Evolutionary conservation across 306 rosid genomes (phyloP).

Genomic region (Cicer yamashitae): DNA sequence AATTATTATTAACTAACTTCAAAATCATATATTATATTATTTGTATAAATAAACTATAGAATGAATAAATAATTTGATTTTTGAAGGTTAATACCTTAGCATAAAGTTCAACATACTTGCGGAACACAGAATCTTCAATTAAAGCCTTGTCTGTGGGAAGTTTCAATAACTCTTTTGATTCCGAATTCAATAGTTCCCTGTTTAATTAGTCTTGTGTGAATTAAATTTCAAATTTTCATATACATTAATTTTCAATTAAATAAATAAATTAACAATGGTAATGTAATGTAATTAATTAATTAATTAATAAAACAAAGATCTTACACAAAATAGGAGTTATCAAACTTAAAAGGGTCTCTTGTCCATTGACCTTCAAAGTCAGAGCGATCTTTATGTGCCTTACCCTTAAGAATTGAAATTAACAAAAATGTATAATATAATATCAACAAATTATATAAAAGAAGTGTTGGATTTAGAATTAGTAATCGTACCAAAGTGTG

Average conservation of each 20-base stretch:
- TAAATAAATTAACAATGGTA: too few species aligned
- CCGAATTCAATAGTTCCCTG: conserved; percentile 64
- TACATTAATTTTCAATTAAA: not conserved
- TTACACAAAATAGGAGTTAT: conserved; percentile 88
- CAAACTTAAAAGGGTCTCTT: conserved; percentile 69
- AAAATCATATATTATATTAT: not conserved
- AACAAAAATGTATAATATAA: not conserved
- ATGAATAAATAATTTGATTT: too few species aligned
- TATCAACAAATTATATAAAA: not conserved
- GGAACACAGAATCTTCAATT: conserved; percentile 60
- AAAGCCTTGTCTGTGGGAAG: conserved; percentile 81
- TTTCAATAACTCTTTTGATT: conserved; percentile 55
- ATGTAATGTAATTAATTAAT: too few species aligned
- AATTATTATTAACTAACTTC: not conserved
- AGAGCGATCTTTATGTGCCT: conserved; percentile 79
- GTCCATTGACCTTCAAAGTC: conserved; percentile 88
- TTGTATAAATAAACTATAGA: not conserved
- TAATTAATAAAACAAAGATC: conserved; percentile 4
- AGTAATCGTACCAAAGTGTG: conserved; percentile 74
- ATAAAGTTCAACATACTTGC: conserved; percentile 61
- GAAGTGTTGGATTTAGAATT: not conserved
- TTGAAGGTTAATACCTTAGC: conserved; percentile 53
- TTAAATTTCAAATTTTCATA: not conserved
- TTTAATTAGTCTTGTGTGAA: not conserved
- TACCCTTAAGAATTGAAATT: conserved; percentile 62